Evolutionary conservation across 129 eudicot species (phyloP), one percentile per base, ranked within the genome.

Genomic region (Chrysanthemum seticuspe): DNA sequence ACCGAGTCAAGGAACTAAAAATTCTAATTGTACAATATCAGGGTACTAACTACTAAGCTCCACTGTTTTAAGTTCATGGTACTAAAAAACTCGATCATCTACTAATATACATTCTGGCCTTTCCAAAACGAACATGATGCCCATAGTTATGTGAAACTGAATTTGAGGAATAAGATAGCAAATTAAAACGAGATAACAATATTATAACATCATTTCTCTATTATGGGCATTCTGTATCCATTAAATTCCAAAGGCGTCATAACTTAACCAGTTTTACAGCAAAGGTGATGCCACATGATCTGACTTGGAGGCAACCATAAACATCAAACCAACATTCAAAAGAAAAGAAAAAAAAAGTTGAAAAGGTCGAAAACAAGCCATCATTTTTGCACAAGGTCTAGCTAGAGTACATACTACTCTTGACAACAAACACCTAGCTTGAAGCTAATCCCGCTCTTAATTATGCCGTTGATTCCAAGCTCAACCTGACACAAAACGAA

Each of bases 401-500:
- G 71, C 55, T 55, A 68, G 65, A 54, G 21, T 54, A 66, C 68
- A 72, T 14, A 47, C 48, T 47, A 72, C 53, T 40, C 45, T 40
- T 0, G 13, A 23, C 14, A 61, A 51, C 72, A 64, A 19, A 21
- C 79, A 54, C 54, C 70, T 68, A 44, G 48, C 61, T 50, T 45
- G 31, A 62, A 61, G 61, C 45, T 36, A 21, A 54, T 18, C 19
- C 4, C 40, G 23, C 64, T 70, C 65, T 62, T 40, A 9, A 14
- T 67, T 73, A 80, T 47, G 79, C 83, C 19, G 79, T 80, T 52
- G 79, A 80, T 62, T 80, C 83, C 68, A 80, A 40, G 79, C 83
- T 74, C 71, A 74, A 61, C 74, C 83, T 79, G 66, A 36, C 60
- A 51, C 49, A 53, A 48, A 31, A 51, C 25, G 12, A 70, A 49